Base-by-base conservation (phyloP, 106 monocot genomes). In the Dendrobium officinale region DNA sequence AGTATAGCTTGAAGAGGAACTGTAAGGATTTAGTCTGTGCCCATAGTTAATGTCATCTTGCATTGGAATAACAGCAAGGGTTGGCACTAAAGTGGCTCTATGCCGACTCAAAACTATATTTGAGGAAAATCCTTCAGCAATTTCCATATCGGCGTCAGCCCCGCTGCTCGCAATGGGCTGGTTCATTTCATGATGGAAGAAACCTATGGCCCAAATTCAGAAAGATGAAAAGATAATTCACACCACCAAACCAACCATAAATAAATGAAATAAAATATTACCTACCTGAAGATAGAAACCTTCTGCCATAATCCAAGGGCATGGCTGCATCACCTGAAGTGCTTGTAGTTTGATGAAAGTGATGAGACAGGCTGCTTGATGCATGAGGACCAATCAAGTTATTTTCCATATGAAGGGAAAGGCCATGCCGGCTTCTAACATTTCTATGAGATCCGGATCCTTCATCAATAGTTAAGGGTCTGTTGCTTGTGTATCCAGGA, bases 381-480 rank as follows among this genome's bases (percentile, higher is more conserved):
- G 33, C 77, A 79, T 85, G 74, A 42, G 72, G 19, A 11, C 61
- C 73, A 80, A 78, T 11, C 45, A 73, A 70, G 31, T 77, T 82
- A 22, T 43, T 42, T 75, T 82, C 89, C 22, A 80, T 73, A 26
- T 79, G 78, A 78, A 45, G 5, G 29, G 77, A 19, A 78, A 85
- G 51, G 4, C 66, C 48, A 75, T 84, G 72, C 29, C 92, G 75
- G 31, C 85, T 82, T 84, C 92, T 86, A 6, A 92, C 92, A 88
- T 89, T 89, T 79, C 92, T 86, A 67, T 86, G 87, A 88, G 80
- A 86, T 77, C 73, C 92, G 82, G 81, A 86, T 80, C 61, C 89
- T 78, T 87, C 89, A 10, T 10, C 67, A 45, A 29, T 42, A 78
- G 45, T 54, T 78, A 55, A 61, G 19, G 29, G 56, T 79, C 79